A percentile compares a stretch with the other conserved stretches of the same genome.
These are phyloP conservation scores for Penicillium pancosmium DNA, from an alignment of 495 filamentous ascomycete species.

Conservation along the genomic window DNA sequence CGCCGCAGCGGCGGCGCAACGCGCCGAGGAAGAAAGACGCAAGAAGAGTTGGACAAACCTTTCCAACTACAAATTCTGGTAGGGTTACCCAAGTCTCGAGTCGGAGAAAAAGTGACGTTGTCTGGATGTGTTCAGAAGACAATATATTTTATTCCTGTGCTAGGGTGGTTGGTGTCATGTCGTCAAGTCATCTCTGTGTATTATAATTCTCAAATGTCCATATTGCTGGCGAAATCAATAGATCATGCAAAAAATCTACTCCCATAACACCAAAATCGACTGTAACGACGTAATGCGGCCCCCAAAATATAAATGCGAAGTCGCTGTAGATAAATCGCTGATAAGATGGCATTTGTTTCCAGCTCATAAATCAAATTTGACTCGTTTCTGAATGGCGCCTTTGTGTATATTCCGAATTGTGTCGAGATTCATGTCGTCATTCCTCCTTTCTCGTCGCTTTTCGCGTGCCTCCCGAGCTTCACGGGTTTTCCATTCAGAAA, in stretches of 20 bases:
- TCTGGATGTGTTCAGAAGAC: constrained; percentile 25
- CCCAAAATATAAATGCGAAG: background rate
- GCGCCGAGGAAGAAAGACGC: constrained; percentile 50
- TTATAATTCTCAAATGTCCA: constrained; percentile 29
- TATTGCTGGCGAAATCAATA: constrained; percentile 12
- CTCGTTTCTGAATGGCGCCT: constrained; percentile 44
- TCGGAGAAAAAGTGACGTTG: constrained; percentile 42
- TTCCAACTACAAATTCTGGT: constrained; percentile 55
- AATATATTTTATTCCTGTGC: constrained; percentile 37
- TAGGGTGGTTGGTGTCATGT: constrained; percentile 23
- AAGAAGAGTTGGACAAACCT: constrained; percentile 57
- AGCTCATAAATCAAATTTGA: constrained; percentile 44
- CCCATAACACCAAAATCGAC: constrained; percentile 5
- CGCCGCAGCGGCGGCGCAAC: constrained; percentile 45
- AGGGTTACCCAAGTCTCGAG: constrained; percentile 27
- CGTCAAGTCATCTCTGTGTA: constrained; percentile 36
- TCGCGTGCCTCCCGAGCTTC: constrained; percentile 84
- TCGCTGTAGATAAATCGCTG: background rate
- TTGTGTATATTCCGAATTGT: constrained; percentile 35
- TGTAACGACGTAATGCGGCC: background rate
- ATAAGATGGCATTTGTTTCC: background rate
- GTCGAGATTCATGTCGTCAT: constrained; percentile 41
- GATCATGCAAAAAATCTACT: constrained; percentile 3
- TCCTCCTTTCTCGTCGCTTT: constrained; percentile 66
- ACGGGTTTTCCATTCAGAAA: constrained; percentile 79